A percentile compares a stretch with the other conserved stretches of the same genome.
Conservation (phyloP, 2,329 filamentous ascomycete genomes). For the Penicillium sp. region DNA sequence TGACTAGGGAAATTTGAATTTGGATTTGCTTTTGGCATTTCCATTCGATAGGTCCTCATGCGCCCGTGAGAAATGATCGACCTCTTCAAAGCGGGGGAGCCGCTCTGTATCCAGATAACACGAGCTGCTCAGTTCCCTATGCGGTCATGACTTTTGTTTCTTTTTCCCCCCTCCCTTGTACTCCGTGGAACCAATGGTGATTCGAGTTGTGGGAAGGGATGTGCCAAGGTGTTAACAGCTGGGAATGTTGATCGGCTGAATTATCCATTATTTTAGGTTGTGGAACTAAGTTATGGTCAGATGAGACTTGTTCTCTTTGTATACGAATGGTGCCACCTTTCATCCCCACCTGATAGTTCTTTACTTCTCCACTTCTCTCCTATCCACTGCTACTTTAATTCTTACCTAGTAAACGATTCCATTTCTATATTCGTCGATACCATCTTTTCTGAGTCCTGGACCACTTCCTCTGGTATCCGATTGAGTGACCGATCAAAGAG, state of each 20-base stretch:
- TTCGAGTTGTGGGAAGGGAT: conserved; percentile 17
- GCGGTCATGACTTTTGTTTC: conserved; percentile 5
- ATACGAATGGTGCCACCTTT: not conserved
- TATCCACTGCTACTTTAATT: not conserved
- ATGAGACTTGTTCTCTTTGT: not conserved
- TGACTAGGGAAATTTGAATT: too few relatives aligned
- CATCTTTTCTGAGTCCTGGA: not conserved
- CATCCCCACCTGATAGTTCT: not conserved
- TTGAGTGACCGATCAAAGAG: conserved; percentile 56
- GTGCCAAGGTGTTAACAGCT: conserved; percentile 7
- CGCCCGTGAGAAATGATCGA: conserved; percentile 15
- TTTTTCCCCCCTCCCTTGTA: conserved; percentile 1
- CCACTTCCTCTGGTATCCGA: conserved; percentile 43
- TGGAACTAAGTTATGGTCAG: not conserved
- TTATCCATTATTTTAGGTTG: not conserved
- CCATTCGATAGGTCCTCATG: not conserved
- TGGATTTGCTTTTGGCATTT: too few relatives aligned
- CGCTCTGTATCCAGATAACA: conserved; percentile 9
- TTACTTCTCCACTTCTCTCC: conserved; percentile 11
- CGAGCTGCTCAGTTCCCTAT: conserved; percentile 1
- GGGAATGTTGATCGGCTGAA: conserved; percentile 25
- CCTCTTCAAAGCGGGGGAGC: conserved; percentile 22
- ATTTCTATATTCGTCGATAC: not conserved
- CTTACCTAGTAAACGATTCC: not conserved
- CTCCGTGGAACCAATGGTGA: conserved; percentile 13